Conservation (phyloP, 2,329 filamentous ascomycete species). For the Lachnellula suecica region DNA sequence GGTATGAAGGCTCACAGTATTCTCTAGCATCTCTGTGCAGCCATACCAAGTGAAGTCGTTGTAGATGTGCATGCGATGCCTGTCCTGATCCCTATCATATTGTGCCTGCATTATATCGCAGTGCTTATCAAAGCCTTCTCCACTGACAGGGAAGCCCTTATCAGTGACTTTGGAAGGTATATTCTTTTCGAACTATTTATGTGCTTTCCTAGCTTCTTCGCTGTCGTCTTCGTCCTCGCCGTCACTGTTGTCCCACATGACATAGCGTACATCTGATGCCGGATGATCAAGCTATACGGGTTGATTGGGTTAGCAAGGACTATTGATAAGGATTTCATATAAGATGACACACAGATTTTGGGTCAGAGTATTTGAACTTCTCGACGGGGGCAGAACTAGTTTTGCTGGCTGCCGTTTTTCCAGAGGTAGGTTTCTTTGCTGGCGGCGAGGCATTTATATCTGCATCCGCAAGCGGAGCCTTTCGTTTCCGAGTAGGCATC, state of each 20-base stretch:
- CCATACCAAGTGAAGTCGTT: conserved; percentile 8
- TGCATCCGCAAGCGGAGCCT: background rate
- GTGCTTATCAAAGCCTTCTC: background rate
- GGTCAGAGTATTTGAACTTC: background rate
- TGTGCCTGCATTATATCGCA: background rate
- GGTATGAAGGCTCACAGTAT: background rate
- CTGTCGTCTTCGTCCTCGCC: background rate
- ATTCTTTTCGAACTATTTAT: background rate
- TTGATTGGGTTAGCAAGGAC: too few species aligned
- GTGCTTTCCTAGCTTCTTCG: background rate
- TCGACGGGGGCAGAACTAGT: background rate
- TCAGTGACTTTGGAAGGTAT: background rate
- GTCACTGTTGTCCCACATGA: background rate
- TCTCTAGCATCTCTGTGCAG: conserved; percentile 6
- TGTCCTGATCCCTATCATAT: conserved; percentile 1
- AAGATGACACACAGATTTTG: background rate
- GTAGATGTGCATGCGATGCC: conserved; percentile 7
- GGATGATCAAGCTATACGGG: background rate
- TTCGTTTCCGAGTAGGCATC: background rate
- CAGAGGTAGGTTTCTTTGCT: background rate
- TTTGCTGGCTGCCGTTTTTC: background rate
- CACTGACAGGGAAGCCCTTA: background rate
- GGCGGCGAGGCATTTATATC: background rate
- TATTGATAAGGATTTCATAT: background rate
- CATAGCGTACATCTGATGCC: background rate